Evolutionary conservation across 441 rosid genomes (phyloP).

Genomic region (Rhodomyrtus psidioides): DNA sequence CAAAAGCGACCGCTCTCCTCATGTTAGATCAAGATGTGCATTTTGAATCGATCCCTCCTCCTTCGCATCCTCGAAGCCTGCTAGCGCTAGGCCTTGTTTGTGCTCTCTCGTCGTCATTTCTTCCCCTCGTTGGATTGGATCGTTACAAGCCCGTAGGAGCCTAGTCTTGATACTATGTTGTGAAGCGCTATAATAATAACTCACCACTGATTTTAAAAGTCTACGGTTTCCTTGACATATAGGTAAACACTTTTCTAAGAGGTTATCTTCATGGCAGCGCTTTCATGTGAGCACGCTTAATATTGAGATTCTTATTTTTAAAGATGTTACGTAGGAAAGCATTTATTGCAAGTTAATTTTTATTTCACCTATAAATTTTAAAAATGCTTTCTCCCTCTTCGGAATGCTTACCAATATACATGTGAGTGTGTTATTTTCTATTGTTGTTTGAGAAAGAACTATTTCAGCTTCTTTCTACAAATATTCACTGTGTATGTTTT

Average conservation of each 20-base stretch:
- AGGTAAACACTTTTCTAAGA: background rate
- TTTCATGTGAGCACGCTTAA: background rate
- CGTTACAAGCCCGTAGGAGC: background rate
- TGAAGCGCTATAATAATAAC: background rate
- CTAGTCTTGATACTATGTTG: background rate
- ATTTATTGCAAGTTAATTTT: background rate
- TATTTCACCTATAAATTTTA: background rate
- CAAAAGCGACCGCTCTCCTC: background rate
- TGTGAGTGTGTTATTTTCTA: background rate
- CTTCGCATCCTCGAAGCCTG: background rate
- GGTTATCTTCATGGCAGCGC: background rate
- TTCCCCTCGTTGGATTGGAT: accelerated
- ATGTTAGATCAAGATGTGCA: background rate
- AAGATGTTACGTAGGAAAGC: background rate
- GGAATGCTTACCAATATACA: background rate
- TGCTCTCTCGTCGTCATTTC: background rate
- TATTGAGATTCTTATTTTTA: background rate
- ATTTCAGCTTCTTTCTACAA: background rate
- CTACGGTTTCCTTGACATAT: background rate
- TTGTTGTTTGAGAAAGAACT: background rate
- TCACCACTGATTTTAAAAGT: background rate
- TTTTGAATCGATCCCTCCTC: background rate
- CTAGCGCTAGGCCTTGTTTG: background rate
- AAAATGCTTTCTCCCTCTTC: background rate
- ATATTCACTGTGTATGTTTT: background rate